Evolutionary conservation across 2,329 filamentous ascomycete genomes (phyloP).

Genomic region (Colletotrichum scovillei): DNA sequence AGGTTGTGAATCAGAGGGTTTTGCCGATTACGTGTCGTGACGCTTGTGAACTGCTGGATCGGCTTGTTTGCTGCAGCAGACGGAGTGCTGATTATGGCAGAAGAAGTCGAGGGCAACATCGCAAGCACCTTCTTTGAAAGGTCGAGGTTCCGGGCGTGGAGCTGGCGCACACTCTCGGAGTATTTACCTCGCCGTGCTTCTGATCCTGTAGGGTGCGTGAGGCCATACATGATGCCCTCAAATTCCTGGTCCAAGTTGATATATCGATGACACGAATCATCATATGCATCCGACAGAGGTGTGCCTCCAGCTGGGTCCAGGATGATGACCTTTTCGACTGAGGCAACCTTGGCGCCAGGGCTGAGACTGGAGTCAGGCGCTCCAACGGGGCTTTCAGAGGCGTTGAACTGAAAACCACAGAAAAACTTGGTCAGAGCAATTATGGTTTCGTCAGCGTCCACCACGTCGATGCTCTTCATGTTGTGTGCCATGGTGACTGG

Average conservation of each 20-base stretch:
- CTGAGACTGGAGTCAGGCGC: slow-evolving; percentile 38
- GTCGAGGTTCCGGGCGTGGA: slow-evolving; percentile 74
- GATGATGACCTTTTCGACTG: slow-evolving; percentile 87
- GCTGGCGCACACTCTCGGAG: slow-evolving; percentile 6
- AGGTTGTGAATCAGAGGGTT: slow-evolving; percentile 97
- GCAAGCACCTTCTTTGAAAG: slow-evolving; percentile 77
- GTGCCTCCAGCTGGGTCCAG: slow-evolving; percentile 89
- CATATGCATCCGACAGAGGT: slow-evolving; percentile 65
- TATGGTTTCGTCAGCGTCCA: slow-evolving; percentile 71
- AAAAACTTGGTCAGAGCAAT: slow-evolving; percentile 83
- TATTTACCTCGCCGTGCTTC: slow-evolving; percentile 17
- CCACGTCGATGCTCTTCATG: slow-evolving; percentile 49
- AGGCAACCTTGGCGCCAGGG: slow-evolving; percentile 63
- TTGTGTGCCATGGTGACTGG: slow-evolving; percentile 56
- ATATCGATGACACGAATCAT: slow-evolving; percentile 64
- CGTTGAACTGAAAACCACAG: slow-evolving; percentile 69
- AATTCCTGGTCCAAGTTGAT: slow-evolving; percentile 96
- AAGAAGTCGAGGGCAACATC: slow-evolving; percentile 84
- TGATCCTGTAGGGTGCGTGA: slow-evolving; percentile 48
- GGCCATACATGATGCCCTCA: slow-evolving; percentile 71
- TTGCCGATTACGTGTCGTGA: slow-evolving; percentile 65
- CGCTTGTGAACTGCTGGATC: slow-evolving; percentile 56
- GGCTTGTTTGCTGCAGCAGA: slow-evolving; percentile 74
- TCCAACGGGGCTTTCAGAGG: slow-evolving; percentile 32
- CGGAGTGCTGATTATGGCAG: slow-evolving; percentile 89